Percentiles rank a stretch among this genome's conserved stretches.
Evolutionary conservation across 352 stramenopile species (phyloP).

Genomic region (Globisporangium lucens): DNA sequence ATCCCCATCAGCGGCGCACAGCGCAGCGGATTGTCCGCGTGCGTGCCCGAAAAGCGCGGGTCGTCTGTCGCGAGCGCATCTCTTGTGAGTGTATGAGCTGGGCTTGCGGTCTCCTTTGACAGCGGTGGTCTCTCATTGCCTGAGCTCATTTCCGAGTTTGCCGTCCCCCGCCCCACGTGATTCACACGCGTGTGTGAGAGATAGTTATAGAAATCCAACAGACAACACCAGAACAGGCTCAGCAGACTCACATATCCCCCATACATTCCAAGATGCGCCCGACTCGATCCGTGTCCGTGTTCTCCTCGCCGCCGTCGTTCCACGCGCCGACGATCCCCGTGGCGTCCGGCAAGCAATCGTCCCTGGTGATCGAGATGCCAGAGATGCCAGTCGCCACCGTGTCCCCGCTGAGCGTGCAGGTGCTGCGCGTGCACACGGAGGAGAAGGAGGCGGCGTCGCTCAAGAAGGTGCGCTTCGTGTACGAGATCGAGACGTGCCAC

Average conservation of each 20-base stretch:
- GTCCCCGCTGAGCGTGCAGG: constrained; percentile 45
- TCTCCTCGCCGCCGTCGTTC: constrained; percentile 9
- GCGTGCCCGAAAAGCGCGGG: neutral
- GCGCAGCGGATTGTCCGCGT: neutral
- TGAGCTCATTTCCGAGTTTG: constrained; percentile 8
- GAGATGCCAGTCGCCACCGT: neutral
- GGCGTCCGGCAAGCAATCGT: neutral
- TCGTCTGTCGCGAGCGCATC: constrained; percentile 1
- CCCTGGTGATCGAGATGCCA: neutral
- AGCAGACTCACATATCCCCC: neutral
- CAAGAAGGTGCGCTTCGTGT: constrained; percentile 70
- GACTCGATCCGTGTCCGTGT: constrained; percentile 6
- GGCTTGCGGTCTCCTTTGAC: constrained; percentile 8
- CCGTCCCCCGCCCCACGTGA: neutral
- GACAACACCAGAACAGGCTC: neutral
- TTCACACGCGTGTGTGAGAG: neutral
- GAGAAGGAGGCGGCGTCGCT: constrained; percentile 43
- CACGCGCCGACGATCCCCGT: constrained; percentile 18
- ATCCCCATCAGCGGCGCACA: neutral
- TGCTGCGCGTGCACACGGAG: constrained; percentile 54
- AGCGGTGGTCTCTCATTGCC: neutral
- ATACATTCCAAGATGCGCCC: neutral
- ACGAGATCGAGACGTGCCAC: constrained; percentile 73
- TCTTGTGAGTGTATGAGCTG: neutral
- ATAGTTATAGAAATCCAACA: constrained; percentile 1